These are phyloP conservation scores for Steccherinum ochraceum DNA, from an alignment of 768 basidiomycete species.

Conservation along the genomic window DNA sequence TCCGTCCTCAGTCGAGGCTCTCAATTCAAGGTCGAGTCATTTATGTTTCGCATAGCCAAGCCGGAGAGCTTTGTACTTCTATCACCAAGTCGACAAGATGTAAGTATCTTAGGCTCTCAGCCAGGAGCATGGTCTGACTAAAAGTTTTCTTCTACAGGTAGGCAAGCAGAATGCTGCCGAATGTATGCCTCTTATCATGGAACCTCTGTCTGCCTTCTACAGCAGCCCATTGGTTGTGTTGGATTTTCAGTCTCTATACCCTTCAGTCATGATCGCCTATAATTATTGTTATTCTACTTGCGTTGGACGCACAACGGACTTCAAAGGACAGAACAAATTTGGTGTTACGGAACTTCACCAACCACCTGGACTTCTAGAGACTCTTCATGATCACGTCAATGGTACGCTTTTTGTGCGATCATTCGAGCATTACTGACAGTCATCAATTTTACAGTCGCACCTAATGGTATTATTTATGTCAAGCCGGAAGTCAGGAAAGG, in stretches of 20 bases:
- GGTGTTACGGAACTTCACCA: slow-evolving; percentile 74
- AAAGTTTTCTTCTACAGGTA: slow-evolving; percentile 57
- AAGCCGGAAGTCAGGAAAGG: slow-evolving; percentile 81
- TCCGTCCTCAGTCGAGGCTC: slow-evolving; percentile 93
- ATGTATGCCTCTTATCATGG: slow-evolving; percentile 93
- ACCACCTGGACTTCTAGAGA: slow-evolving; percentile 59
- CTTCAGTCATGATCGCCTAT: slow-evolving; percentile 97
- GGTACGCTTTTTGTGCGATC: slow-evolving; percentile 38
- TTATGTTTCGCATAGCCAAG: slow-evolving; percentile 96
- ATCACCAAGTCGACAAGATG: slow-evolving; percentile 85
- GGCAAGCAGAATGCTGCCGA: slow-evolving; percentile 95
- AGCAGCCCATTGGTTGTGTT: slow-evolving; percentile 88
- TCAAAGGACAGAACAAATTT: slow-evolving; percentile 83
- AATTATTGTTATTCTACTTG: slow-evolving; percentile 98
- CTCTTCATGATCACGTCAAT: slow-evolving; percentile 69
- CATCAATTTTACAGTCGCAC: slow-evolving; percentile 56
- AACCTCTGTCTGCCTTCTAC: slow-evolving; percentile 90
- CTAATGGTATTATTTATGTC: slow-evolving; percentile 93
- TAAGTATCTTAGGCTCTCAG: slow-evolving; percentile 28
- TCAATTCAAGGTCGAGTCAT: slow-evolving; percentile 98
- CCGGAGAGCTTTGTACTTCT: slow-evolving; percentile 89
- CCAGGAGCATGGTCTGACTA: slow-evolving; percentile 1
- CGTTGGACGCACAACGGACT: slow-evolving; percentile 80
- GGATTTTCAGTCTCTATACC: slow-evolving; percentile 96
- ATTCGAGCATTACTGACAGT: neutral